Conservation (phyloP, 1,284 basidiomycete genomes). For the Volvariella volvacea region DNA sequence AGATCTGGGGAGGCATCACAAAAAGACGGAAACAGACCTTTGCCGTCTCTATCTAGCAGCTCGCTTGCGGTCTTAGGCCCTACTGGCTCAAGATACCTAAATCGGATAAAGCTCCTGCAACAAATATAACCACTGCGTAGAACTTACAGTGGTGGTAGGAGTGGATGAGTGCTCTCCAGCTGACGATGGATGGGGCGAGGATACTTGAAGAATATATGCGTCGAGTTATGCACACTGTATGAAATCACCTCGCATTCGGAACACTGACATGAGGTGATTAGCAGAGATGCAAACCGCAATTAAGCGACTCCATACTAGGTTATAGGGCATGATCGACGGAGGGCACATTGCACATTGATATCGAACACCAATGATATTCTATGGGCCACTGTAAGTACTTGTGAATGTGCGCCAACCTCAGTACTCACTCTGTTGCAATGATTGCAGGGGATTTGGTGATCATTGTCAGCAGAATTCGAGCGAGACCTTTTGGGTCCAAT, state of each 20-base stretch:
- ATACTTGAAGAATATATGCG: conserved; percentile 83
- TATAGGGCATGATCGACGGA: conserved; percentile 55
- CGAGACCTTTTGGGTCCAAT: conserved; percentile 40
- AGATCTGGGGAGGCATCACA: neutral
- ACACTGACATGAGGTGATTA: conserved; percentile 43
- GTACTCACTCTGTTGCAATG: conserved; percentile 50
- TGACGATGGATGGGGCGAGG: conserved; percentile 67
- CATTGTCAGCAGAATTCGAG: conserved; percentile 18
- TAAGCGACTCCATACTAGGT: conserved; percentile 41
- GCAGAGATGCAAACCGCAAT: conserved; percentile 4
- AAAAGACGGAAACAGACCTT: neutral
- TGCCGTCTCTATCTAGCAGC: neutral
- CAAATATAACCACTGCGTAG: neutral
- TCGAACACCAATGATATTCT: conserved; percentile 63
- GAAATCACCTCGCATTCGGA: conserved; percentile 71
- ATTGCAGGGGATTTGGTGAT: conserved; percentile 55
- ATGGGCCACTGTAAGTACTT: too few species aligned
- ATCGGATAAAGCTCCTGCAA: conserved; percentile 2
- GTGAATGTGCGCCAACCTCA: too few species aligned
- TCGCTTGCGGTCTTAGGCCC: conserved; percentile 29
- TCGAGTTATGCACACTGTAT: conserved; percentile 73
- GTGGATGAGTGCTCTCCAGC: conserved; percentile 51
- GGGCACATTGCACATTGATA: conserved; percentile 77
- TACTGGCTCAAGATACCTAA: conserved; percentile 62
- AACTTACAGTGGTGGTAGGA: conserved; percentile 66